Percentiles rank a stretch among this genome's conserved stretches.
Conservation (phyloP, 164 flowering plant genomes). For the Buxus sempervirens region DNA sequence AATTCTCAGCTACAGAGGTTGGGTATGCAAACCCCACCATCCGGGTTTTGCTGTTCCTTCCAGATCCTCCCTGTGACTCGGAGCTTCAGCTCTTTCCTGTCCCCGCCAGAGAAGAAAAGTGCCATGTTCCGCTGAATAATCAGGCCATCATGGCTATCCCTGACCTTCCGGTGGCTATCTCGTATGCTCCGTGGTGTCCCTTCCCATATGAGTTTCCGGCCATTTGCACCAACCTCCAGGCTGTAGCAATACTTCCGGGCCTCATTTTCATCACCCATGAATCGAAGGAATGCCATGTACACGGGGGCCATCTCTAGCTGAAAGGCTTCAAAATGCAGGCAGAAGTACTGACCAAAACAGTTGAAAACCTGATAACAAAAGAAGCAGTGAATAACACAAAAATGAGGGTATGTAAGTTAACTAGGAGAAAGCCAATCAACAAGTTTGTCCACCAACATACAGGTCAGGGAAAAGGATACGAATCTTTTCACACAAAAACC, state of each 20-base stretch:
- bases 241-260: conserved; percentile 50
- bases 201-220: conserved; percentile 55
- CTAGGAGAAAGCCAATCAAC: background rate
- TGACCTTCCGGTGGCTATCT: conserved; percentile 53
- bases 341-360: conserved; percentile 59
- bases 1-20: conserved; percentile 39
- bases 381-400: background rate
- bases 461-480: background rate
- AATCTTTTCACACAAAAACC: background rate
- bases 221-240: conserved; percentile 53
- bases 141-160: conserved; percentile 65
- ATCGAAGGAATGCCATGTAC: conserved; percentile 69
- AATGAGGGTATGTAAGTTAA: too few relatives aligned
- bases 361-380: conserved; percentile 41
- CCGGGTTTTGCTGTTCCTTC: conserved; percentile 55
- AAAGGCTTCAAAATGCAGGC: conserved; percentile 62
- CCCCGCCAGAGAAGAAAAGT: conserved; percentile 58
- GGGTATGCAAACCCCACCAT: conserved; percentile 42
- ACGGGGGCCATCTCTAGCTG: conserved; percentile 65
- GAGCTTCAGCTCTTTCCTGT: conserved; percentile 55
- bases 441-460: background rate
- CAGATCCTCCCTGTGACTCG: conserved; percentile 58
- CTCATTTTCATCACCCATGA: conserved; percentile 64
- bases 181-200: conserved; percentile 65
- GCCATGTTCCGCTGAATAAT: conserved; percentile 57